Base-by-base conservation (phyloP, 495 filamentous ascomycete genomes). In the Daldinia loculata region DNA sequence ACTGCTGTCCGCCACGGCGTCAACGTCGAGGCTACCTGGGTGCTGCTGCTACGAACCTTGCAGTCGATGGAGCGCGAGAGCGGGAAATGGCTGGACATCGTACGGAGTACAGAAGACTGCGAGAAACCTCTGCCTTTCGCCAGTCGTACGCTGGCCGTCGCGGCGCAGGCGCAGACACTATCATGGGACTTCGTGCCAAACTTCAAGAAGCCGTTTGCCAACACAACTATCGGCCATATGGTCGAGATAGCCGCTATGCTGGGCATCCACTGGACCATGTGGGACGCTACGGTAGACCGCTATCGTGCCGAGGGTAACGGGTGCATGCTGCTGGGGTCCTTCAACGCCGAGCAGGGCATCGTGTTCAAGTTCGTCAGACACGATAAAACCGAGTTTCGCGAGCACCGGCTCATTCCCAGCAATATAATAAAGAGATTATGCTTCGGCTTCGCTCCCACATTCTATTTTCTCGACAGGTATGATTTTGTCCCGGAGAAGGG, bases 221-320 rank as follows among this genome's bases (percentile, higher is more conserved):
- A 78, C 5, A 83, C 80, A 0, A 77, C 84, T 62, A 82, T 86
- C 14, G 84, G 80, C 63, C 83, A 86, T 66, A 50, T 86, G 8
- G 76, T 86, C 15, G 84, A 85, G 62, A 82, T 86, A 30, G 81
- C 80, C 19, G 80, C 83, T 27, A 81, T 85, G 77, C 66, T 86
- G 55, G 84, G 84, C 0, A 78, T 86, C 9, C 76, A 86, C 72
- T 86, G 84, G 84, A 82, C 80, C 60, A 81, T 81, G 62, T 85
- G 84, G 63, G 79, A 84, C 70, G 66, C 80, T 15, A 75, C 65
- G 8, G 71, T 73, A 38, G 81, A 84, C 69, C 77, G 78, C 2
- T 82, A 85, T 48, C 78, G 84, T 32, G 84, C 78, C 41, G 84
- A 85, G 69, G 84, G 84, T 2, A 86, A 86, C 67, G 84, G 84